Evolutionary conservation across 805 yeast species (phyloP), one percentile per base, ranked within the genome.

Genomic region (Ogataea angusta): DNA sequence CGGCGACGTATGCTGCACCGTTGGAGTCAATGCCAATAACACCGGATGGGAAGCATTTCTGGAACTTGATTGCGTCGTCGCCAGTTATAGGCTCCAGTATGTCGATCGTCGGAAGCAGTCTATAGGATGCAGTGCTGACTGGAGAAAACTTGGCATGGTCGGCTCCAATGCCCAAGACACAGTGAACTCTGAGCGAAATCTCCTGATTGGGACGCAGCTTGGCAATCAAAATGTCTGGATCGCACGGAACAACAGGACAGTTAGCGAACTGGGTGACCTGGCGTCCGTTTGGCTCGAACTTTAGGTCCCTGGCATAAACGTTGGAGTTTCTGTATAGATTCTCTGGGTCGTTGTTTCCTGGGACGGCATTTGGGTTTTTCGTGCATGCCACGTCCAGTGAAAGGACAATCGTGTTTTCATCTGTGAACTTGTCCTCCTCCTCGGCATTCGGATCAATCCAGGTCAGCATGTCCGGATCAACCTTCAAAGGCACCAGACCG

Each of bases 71-170:
- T 2, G 97, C 98, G 36, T 76, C 75, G 7, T 73, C 78, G 5
- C 96, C 97, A 1, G 66, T 68, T 43, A 93, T 86, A 34, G 91
- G 87, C 47, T 78, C 68, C 29, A 69, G 61, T 39, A 93, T 88
- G 48, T 84, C 80, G 53, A 90, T 90, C 18, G 78, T 82, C 12
- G 99, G 99, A 69, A 93, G 66, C 58, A 93, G 72, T 66, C 99
- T 77, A 68, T 93, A 93, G 10, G 96, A 86, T 3, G 99, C 97
- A 10, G 99, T 93, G 13, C 95, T 78, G 9, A 93, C 99, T 5
- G 99, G 99, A 6, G 97, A 88, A 62, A 87, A 93, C 66, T 93
- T 93, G 45, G 99, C 97, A 65, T 93, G 99, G 63, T 93, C 99
- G 30, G 88, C 67, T 38, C 97, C 99, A 51, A 86, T 68, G 43